These are phyloP conservation scores for Crithidia mellificae DNA, from an alignment of 208 protist species.

Conservation along the genomic window DNA sequence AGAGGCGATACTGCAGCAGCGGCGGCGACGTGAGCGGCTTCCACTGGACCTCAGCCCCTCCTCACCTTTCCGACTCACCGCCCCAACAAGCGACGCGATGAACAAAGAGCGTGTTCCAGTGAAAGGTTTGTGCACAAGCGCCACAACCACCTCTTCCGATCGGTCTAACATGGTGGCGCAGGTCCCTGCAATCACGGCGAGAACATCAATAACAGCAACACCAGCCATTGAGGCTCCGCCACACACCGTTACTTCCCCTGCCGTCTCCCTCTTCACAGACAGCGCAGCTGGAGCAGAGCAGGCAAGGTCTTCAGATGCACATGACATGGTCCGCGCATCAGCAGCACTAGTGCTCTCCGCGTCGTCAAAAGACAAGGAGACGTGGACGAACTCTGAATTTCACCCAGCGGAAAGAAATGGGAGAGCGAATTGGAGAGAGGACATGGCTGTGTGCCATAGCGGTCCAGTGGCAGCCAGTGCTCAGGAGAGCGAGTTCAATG, in stretches of 20 bases:
- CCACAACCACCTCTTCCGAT: no score
- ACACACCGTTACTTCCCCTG: not conserved
- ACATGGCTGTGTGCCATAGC: no score
- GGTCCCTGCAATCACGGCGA: no score
- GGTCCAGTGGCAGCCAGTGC: no score
- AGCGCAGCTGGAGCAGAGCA: not conserved
- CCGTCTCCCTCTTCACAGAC: not conserved
- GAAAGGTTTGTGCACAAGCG: no score
- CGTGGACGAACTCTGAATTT: not conserved
- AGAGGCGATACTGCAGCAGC: conserved; percentile 23
- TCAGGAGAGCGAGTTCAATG: not conserved
- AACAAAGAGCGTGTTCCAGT: not conserved
- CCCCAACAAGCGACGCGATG: not conserved
- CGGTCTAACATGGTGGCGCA: no score
- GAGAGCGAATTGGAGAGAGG: not conserved
- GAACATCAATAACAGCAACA: no score
- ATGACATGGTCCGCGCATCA: not conserved
- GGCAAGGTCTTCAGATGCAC: no score
- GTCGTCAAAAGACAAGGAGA: not conserved
- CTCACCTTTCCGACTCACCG: not conserved
- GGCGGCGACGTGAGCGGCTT: conserved; percentile 15
- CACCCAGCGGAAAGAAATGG: not conserved
- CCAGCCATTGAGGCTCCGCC: no score
- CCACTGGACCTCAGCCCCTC: not conserved
- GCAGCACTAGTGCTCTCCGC: not conserved